Evolutionary conservation across 306 rosid species (phyloP).

Genomic region (Vigna reflexopilosa): DNA sequence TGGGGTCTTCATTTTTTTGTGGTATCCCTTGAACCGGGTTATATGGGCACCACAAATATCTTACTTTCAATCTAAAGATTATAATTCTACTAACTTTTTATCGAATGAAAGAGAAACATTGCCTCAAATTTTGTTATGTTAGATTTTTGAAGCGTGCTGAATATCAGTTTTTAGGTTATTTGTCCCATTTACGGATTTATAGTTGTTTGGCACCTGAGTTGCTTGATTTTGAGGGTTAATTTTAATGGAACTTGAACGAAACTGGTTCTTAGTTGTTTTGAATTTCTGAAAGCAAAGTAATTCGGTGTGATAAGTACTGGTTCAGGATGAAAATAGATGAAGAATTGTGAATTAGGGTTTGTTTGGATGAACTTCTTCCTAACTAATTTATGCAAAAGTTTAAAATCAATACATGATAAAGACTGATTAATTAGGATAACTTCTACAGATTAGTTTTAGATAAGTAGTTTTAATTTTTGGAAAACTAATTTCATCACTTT

Average conservation of each 20-base stretch:
- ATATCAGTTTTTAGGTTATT: neutral
- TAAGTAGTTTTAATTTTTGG: too few relatives aligned
- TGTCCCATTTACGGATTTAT: constrained; percentile 6
- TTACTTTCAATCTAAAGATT: neutral
- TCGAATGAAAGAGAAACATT: neutral
- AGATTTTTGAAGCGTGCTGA: constrained; percentile 8
- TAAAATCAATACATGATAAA: neutral
- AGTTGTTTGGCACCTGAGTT: neutral
- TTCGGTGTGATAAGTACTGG: neutral
- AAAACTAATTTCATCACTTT: too few relatives aligned
- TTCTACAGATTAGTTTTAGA: too few relatives aligned
- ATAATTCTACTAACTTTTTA: neutral
- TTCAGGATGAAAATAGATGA: neutral
- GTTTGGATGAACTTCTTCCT: neutral
- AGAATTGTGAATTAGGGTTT: neutral
- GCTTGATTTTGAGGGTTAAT: neutral
- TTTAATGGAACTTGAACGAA: neutral
- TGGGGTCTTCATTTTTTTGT: neutral
- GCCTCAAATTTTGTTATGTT: neutral
- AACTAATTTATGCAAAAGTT: too few relatives aligned
- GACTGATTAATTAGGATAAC: neutral
- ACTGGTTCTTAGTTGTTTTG: neutral
- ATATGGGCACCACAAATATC: neutral
- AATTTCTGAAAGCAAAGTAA: neutral
- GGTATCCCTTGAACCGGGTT: neutral